A percentile compares a stretch with the other conserved stretches of the same genome.
Evolutionary conservation across 2,329 filamentous ascomycete species (phyloP).

Genomic region (Apiospora hydei): DNA sequence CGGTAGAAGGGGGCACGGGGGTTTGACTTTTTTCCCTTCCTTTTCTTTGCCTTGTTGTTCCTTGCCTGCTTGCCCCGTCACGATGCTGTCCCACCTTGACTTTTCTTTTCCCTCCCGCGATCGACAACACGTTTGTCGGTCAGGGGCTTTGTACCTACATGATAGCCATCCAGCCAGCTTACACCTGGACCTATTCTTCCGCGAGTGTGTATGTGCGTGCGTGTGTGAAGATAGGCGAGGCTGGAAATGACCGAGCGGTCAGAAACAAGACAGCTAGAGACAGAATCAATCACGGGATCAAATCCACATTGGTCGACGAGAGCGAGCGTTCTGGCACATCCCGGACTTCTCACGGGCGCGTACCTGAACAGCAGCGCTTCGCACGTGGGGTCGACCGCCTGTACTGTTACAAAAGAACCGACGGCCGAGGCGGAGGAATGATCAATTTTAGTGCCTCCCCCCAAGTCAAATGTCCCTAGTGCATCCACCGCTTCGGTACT

Average conservation of each 20-base stretch:
- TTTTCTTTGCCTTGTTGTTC: background rate
- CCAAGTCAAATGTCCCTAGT: background rate
- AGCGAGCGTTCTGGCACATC: background rate
- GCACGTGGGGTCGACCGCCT: background rate
- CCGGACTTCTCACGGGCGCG: background rate
- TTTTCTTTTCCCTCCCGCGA: constrained; percentile 12
- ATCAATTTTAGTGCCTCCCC: background rate
- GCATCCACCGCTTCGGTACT: constrained; percentile 19
- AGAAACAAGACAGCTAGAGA: background rate
- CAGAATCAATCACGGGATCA: background rate
- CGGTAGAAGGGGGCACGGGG: background rate
- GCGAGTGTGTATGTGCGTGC: background rate
- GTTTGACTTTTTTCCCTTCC: background rate
- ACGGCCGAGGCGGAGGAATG: constrained; percentile 1
- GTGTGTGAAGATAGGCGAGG: background rate
- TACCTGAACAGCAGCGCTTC: background rate
- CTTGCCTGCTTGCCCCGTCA: background rate
- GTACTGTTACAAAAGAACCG: background rate
- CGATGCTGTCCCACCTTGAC: background rate
- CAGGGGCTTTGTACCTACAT: background rate
- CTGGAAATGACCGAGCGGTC: background rate
- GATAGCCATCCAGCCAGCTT: constrained; percentile 4
- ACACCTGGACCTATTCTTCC: constrained; percentile 17
- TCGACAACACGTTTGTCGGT: background rate
- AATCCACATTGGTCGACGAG: background rate